Base-by-base conservation (phyloP, 176 grass and related monocot species). In the Bonia amplexicaulis region DNA sequence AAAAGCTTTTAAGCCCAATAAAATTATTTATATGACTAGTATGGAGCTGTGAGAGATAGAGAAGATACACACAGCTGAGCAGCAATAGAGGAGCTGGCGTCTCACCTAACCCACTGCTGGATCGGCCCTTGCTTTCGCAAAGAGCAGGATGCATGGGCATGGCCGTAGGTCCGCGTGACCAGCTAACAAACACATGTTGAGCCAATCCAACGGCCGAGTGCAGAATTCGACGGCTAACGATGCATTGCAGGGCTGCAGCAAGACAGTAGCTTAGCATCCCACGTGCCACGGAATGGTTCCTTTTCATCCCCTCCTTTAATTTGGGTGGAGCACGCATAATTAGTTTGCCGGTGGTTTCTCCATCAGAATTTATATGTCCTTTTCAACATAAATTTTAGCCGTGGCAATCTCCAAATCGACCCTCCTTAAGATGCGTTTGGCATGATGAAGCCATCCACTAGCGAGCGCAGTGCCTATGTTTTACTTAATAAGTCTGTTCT, bases 251-350 rank as follows among this genome's bases (percentile, higher is more conserved):
- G 11, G 12, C 40, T 20, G 20, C 16, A 31, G 59, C 25, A 62
- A 27, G 23, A 2, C 85, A 53, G 12, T 2, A 37, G 27, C 46
- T 71, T 64, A 55, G 13, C 55, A 54, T 23, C 58, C 23, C 35
- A 65, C 20, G 6, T 84, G 66, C 26, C 70, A 19, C 9, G 14
- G 47, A 81, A 79, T 22, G 19, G 37, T 45, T 66, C 46, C 55
- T 79, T 79, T 40, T 33, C 3, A 65, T 13, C 23, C 51, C n/a
- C n/a, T n/a, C n/a, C 58, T 80, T 76, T 62, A 76, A 81, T 53
- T 71, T 82, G 3, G 83, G 20, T 57, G 37, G 47, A 61, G 19
- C 65, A 13, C 44, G 17, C 52, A 40, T 65, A 70, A 76, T 77
- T 77, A 82, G 33, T 39, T 51, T 71, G 3, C 54, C 2, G 4